Conservation (phyloP, 768 basidiomycete genomes). For the Lyophyllum decastes region DNA sequence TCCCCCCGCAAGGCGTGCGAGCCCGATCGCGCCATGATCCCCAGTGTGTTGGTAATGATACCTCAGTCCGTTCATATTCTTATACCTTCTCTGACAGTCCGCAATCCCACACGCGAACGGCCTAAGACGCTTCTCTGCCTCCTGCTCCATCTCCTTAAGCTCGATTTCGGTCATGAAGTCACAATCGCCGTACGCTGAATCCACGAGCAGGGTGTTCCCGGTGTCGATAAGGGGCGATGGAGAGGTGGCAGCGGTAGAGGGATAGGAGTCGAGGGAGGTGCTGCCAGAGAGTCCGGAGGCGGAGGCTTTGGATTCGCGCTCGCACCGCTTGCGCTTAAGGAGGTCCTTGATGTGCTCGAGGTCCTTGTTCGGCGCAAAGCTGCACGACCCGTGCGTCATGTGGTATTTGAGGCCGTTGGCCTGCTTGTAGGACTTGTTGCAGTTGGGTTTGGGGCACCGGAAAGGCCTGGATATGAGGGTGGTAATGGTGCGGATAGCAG, state of each 20-base stretch:
- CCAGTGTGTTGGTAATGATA: slow-evolving; percentile 98
- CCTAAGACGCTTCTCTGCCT: slow-evolving; percentile 79
- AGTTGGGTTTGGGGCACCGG: slow-evolving; percentile 92
- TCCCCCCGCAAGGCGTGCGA: slow-evolving; percentile 81
- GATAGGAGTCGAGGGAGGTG: slow-evolving; percentile 9
- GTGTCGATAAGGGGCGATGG: slow-evolving; percentile 6
- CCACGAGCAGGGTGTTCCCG: slow-evolving; percentile 6
- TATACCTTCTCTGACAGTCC: slow-evolving; percentile 85
- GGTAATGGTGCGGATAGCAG: slow-evolving; percentile 36
- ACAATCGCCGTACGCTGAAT: slow-evolving; percentile 35
- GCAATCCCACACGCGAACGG: slow-evolving; percentile 92
- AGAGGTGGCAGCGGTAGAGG: neutral
- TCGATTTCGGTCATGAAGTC: slow-evolving; percentile 61
- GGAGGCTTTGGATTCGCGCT: slow-evolving; percentile 29
- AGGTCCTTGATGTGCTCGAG: slow-evolving; percentile 75
- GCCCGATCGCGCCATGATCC: slow-evolving; percentile 89
- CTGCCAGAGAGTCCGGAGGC: slow-evolving; percentile 6
- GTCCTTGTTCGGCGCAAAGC: slow-evolving; percentile 89
- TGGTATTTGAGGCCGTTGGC: slow-evolving; percentile 95
- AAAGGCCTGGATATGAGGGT: slow-evolving; percentile 84
- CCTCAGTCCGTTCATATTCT: slow-evolving; percentile 97
- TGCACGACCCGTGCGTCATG: slow-evolving; percentile 90
- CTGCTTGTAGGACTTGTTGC: slow-evolving; percentile 96
- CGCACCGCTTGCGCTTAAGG: slow-evolving; percentile 56
- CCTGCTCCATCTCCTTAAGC: slow-evolving; percentile 72